Conservation (phyloP, 2,329 filamentous ascomycete species). For the Penicillium verrucosum region DNA sequence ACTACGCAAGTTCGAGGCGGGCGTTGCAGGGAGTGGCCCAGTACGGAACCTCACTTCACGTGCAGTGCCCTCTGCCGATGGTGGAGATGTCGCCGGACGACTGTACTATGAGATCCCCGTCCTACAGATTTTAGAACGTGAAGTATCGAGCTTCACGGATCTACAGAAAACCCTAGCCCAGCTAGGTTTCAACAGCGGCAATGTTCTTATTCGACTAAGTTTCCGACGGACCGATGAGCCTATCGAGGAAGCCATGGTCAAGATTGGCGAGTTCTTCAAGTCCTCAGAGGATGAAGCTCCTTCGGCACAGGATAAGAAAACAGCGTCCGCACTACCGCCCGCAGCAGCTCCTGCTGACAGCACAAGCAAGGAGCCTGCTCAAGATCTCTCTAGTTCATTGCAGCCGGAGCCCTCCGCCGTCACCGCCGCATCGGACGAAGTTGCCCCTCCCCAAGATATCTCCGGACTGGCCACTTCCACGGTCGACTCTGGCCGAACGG, state of each 20-base stretch:
- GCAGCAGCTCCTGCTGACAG: constrained; percentile 1
- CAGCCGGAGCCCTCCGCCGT: constrained; percentile 1
- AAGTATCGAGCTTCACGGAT: constrained; percentile 71
- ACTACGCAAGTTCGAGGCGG: constrained; percentile 83
- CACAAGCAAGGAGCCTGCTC: constrained; percentile 5
- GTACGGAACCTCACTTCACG: constrained; percentile 80
- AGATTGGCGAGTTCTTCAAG: constrained; percentile 75
- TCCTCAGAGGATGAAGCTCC: constrained; percentile 37
- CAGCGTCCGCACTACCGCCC: constrained; percentile 5
- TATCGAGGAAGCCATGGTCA: constrained; percentile 76
- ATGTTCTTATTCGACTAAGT: constrained; percentile 70
- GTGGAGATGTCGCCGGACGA: constrained; percentile 62
- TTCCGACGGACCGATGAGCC: constrained; percentile 75
- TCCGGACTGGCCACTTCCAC: constrained; percentile 24
- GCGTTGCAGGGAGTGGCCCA: constrained; percentile 57
- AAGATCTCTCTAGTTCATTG: not conserved
- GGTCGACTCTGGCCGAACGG: constrained; percentile 45
- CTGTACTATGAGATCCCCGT: constrained; percentile 86
- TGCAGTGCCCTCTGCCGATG: constrained; percentile 62
- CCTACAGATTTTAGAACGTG: constrained; percentile 76
- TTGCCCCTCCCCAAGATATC: constrained; percentile 11
- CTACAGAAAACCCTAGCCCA: constrained; percentile 86
- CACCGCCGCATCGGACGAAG: constrained; percentile 1
- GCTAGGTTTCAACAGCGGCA: constrained; percentile 82
- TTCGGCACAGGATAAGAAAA: constrained; percentile 15